Base-by-base conservation (phyloP, 441 rosid species). In the Croton laevigatus region DNA sequence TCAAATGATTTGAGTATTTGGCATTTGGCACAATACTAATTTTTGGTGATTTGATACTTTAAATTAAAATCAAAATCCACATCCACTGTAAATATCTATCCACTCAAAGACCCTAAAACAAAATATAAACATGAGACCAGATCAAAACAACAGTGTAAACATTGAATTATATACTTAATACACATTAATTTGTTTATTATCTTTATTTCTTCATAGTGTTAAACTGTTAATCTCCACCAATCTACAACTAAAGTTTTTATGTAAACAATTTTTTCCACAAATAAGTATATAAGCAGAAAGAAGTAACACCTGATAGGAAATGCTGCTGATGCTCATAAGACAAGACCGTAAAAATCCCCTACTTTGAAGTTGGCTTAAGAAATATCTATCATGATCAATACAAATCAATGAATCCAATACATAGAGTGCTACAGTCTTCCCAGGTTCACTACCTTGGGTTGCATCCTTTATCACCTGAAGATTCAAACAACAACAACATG, bases 301-400 rank as follows among this genome's bases (percentile, higher is more conserved):
- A 73, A 75, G 19, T 42, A 13, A 55, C 67, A 94, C 98, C 97
- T 90, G 94, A 81, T 70, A 76, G 37, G 89, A 85, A 80, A 80
- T 67, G 78, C 83, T 89, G 82, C 95, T 86, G 59, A 95, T 89
- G 83, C 86, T 87, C 75, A 75, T 81, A 65, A 95, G 75, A 86
- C 94, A 86, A 67, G 91, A 84, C 60, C 97, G 86, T 73, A 95
- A 73, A 83, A 93, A 91, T 45, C 94, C 98, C 80, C 99, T 86
- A 78, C 97, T 95, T 80, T 95, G 97, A 74, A 95, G 95, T 86
- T 95, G 99, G 78, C 68, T 90, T 66, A 95, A 88, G 82, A 95
- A 88, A 78, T 79, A 91, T 84, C 90, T 87, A 73, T 95, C 97
- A 64, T 88, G 89, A 77, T 95, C 99, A 62, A 89, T 78, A 77